These are phyloP conservation scores for Starmerella cellae DNA, from an alignment of 805 yeast species.

Conservation along the genomic window DNA sequence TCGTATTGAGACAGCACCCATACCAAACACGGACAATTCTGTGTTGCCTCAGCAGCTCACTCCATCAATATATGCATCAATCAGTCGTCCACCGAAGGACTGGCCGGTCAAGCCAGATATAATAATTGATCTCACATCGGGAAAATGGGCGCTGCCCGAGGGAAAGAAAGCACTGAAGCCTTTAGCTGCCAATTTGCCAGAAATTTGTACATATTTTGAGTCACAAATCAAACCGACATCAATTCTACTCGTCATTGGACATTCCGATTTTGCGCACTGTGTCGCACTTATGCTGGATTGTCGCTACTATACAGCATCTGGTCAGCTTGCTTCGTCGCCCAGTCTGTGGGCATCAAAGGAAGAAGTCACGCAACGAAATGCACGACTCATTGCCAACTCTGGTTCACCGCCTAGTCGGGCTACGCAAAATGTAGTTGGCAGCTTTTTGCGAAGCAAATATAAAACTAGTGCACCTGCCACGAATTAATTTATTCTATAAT, in stretches of 20 bases:
- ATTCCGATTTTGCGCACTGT: constrained; percentile 52
- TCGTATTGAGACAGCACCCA: background rate
- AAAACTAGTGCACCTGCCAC: background rate
- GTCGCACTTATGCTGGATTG: constrained; percentile 43
- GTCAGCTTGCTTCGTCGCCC: constrained; percentile 26
- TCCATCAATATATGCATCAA: background rate
- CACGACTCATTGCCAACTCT: constrained; percentile 35
- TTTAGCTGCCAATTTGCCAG: constrained; percentile 38
- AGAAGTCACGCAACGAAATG: constrained; percentile 43
- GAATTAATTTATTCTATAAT: no score
- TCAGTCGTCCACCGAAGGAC: background rate
- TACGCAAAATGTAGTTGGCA: constrained; percentile 39
- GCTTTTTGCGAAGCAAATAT: constrained; percentile 13
- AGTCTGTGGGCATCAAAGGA: constrained; percentile 34
- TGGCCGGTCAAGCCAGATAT: background rate
- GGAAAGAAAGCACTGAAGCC: constrained; percentile 56
- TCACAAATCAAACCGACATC: background rate
- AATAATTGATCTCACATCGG: background rate
- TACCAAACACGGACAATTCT: background rate
- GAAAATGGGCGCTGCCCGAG: constrained; percentile 18
- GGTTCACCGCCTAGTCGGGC: constrained; percentile 64
- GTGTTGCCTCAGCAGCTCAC: background rate
- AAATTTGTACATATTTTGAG: constrained; percentile 28
- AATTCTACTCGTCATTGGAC: constrained; percentile 41
- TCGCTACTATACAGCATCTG: constrained; percentile 32